Base-by-base conservation (phyloP, 768 basidiomycete species). In the Butyriboletus loyo region DNA sequence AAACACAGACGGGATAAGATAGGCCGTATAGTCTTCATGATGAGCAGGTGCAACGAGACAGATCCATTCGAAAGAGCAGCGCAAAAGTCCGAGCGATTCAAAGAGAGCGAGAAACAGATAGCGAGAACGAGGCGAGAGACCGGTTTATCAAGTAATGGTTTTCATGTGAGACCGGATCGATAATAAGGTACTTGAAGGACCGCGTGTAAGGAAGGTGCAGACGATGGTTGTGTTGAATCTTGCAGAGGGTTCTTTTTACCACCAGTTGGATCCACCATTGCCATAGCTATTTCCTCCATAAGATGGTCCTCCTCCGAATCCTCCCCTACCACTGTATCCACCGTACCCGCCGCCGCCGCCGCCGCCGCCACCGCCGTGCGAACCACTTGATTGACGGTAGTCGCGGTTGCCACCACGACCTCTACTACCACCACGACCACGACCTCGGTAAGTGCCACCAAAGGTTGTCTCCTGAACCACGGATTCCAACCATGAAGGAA, bases 401-500 rank as follows among this genome's bases (percentile, higher is more conserved):
- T 71, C 70, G 13, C 72, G 62, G 39, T 64, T 72, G 32, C 71
- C 69, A 28, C 78, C 72, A 55, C 74, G 69, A 32, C 62, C 62
- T 35, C 64, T 66, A 11, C 68, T 72, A 43, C 68, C 67, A 22
- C 77, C 73, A 31, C 83, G 69, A 22, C 85, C 85, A 51, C 89
- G 79, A 27, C 85, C 78, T 30, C 82, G 64, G 62, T 72, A 71
- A 46, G 77, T 73, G 30, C 77, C 72, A 36, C 86, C 86, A 66
- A 89, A 92, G 48, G 87, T 79, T 28, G 82, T 77, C 72, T 98
- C 95, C 50, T 86, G 82, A 5, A 86, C 84, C 53, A 98, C 85
- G 11, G 86, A 83, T 66, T 94, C 90, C 48, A 99, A 77, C 94
- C 95, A 99, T 3, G 66, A 48, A 1, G 97, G 97, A 52, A 94